Evolutionary conservation across 768 basidiomycete species (phyloP), one percentile per base, ranked within the genome.

Genomic region (Kwoniella heveanensis): DNA sequence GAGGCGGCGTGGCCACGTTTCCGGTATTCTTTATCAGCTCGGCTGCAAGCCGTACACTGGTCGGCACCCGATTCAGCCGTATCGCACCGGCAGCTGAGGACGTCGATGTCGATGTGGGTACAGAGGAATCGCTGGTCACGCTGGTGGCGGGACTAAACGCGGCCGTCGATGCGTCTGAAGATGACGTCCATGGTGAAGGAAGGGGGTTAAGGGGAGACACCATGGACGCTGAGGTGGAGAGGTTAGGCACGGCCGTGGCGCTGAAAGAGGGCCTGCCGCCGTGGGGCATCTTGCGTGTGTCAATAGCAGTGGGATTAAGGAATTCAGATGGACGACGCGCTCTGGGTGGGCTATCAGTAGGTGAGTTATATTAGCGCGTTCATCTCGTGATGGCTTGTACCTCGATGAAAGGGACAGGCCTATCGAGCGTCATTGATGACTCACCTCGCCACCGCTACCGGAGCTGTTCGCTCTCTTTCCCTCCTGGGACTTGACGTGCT

Each of bases 1-100:
- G 63, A 1, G 64, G 58, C 5, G 68, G 56, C 7, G 72, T 64
- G n/a, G 60, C 15, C 0, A 64, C 26, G 9, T 29, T 61, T 19
- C 51, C 48, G 2, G 56, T 60, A 39, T 57, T 67, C 56, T 78
- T 77, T 54, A 82, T 74, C n/a, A 83, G 64, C 25, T 82, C 82
- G n/a, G 79, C 69, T 1, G 82, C 82, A 32, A 82, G 72, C 22
- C 81, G 68, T 0, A 83, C 82, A 21, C 79, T 77, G 1, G 82
- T 82, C 0, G 82, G 82, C 0, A 83, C 82, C 9, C 81, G 69
- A 47, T 81, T 82, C 7, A 83, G 72, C n/a, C 80, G 76, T 47
- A 82, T 80, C 6, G 79, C 72, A 9, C 77, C 74, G 9, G 54
- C 54, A 17, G 58, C 56, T 5, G 60, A 49, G 7, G 66, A 66